Percentiles rank a stretch among this genome's conserved stretches.
These are phyloP conservation scores for Vaccinium darrowii DNA, from an alignment of 148 eudicot species.

Conservation along the genomic window DNA sequence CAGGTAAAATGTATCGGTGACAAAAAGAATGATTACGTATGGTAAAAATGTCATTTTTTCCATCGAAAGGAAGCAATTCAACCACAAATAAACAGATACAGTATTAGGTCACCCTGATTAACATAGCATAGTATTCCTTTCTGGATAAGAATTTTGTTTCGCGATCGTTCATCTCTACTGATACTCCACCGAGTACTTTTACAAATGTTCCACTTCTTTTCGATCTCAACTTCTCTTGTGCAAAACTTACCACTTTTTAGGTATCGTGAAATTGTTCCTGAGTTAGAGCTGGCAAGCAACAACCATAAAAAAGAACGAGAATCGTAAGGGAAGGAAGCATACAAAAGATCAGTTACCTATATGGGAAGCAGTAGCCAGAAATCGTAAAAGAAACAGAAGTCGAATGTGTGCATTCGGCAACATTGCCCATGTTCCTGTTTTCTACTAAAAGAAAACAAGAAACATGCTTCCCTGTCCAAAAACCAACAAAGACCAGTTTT, in stretches of 20 bases:
- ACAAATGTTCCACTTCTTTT: neutral
- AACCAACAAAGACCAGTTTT: neutral
- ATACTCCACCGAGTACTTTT: neutral
- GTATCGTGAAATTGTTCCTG: neutral
- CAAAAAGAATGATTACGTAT: neutral
- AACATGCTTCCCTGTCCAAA: neutral
- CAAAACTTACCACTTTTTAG: neutral
- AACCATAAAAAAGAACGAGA: neutral
- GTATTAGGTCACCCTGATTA: neutral
- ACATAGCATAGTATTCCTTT: neutral
- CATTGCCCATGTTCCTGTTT: neutral
- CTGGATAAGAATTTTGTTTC: neutral
- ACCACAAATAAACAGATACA: neutral
- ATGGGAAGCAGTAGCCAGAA: neutral
- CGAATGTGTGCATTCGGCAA: neutral
- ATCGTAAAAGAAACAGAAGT: neutral
- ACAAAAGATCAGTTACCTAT: conserved; percentile 4
- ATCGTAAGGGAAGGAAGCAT: neutral
- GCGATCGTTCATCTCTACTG: neutral
- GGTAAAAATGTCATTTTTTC: neutral
- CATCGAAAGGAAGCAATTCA: neutral
- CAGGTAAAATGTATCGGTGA: neutral
- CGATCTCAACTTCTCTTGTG: neutral
- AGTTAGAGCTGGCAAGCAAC: neutral
- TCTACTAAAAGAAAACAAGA: neutral